These are phyloP conservation scores for Lizanozyma gosingica DNA, from an alignment of 1,139 yeast species.

Conservation along the genomic window DNA sequence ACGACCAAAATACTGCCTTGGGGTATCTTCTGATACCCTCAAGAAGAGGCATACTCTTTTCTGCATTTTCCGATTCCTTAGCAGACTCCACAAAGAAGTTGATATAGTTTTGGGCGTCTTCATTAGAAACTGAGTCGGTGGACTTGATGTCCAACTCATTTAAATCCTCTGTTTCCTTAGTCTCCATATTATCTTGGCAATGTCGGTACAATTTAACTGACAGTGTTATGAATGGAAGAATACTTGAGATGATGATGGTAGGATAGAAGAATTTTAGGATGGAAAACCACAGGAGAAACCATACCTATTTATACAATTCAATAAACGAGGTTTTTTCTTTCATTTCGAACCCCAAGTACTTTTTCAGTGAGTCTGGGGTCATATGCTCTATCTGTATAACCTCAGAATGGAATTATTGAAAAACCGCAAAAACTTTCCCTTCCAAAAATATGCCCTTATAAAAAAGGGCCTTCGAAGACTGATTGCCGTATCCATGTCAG, in stretches of 20 bases:
- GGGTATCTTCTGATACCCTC: slow-evolving; percentile 31
- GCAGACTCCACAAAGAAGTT: slow-evolving; percentile 11
- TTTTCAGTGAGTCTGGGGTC: background rate
- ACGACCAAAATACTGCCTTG: slow-evolving; percentile 38
- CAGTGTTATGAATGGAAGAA: background rate
- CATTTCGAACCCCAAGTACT: no score
- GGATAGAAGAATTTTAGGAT: no score
- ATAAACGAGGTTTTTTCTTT: no score
- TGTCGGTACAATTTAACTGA: background rate
- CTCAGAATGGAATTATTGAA: background rate
- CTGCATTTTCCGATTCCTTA: slow-evolving; percentile 27
- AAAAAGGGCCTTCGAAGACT: no score
- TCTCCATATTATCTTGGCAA: background rate
- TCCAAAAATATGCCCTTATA: no score
- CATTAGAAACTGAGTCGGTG: background rate
- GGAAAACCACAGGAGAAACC: background rate
- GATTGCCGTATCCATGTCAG: no score
- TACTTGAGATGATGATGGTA: background rate
- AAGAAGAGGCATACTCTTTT: slow-evolving; percentile 31
- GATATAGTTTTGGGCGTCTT: background rate
- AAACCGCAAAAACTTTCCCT: no score
- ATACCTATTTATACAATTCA: background rate
- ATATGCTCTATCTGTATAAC: background rate
- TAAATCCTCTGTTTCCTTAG: background rate
- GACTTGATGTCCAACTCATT: background rate